Base-by-base conservation (phyloP, 495 filamentous ascomycete species). In the Lasiosphaeris hirsuta region DNA sequence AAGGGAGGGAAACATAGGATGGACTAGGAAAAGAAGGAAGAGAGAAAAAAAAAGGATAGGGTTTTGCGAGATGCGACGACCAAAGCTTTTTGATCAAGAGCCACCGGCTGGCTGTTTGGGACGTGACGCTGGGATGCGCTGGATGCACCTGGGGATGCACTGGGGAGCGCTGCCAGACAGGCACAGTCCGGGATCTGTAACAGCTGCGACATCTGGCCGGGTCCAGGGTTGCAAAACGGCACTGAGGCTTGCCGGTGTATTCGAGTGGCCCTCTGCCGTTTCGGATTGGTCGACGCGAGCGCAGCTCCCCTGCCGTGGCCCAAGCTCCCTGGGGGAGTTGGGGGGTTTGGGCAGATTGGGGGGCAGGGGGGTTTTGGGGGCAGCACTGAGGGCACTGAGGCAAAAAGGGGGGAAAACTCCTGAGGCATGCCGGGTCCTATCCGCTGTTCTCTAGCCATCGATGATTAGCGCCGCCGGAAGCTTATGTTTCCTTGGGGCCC, bases 101-200 rank as follows among this genome's bases (percentile, higher is more conserved):
- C 6, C 23, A 35, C 35, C 14, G 23, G 23, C 23, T 30, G 5
- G 23, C 23, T 30, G 23, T 30, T 30, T 30, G 23, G 17, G 1
- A 35, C 39, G 35, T 10, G 54, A 23, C 33, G 47, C 17, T 10
- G 50, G 39, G 13, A 19, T 6, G 35, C 14, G 13, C 47, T 42
- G 56, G 56, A 30, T 30, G 23, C 23, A 5, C 23, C 23, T 30
- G 23, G 23, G 23, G 23, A 30, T 30, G 23, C 23, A 30, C 23
- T 51, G 46, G 23, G 53, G 44, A 30, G 35, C 42, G 39, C 46
- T 46, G 53, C 61, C 50, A 63, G 57, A 66, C 58, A 54, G 59
- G 45, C 51, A 47, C 47, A 40, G 61, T 63, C 41, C 63, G 54
- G 61, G 61, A 62, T 57, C 51, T 66, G 66, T 66, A 60, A 66